Conservation (phyloP, 345 rosid species). For the Firmiana major region DNA sequence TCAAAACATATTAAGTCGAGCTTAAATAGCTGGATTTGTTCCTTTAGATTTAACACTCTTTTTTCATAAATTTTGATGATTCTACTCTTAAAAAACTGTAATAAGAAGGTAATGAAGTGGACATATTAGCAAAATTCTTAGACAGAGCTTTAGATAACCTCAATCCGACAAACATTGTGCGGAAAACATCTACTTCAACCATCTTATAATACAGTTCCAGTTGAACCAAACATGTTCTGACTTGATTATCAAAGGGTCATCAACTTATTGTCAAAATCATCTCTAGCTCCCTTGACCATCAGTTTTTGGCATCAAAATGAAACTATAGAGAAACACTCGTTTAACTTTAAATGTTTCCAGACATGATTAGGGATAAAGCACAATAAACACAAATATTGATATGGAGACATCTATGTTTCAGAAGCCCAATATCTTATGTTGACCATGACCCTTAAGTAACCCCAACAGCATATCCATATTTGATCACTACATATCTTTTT, state of each 20-base stretch:
- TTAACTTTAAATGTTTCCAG: not conserved
- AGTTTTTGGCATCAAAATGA: not conserved
- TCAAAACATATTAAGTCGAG: too few species aligned
- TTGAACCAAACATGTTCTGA: not conserved
- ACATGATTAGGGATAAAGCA: not conserved
- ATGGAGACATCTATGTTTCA: not conserved
- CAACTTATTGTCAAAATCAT: not conserved
- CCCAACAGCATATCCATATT: not conserved
- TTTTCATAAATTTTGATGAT: not conserved
- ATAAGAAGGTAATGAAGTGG: not conserved
- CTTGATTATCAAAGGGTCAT: not conserved
- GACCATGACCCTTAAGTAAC: not conserved
- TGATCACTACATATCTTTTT: not conserved
- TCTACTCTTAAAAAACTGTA: not conserved
- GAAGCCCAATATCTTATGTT: not conserved
- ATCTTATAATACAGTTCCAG: not conserved
- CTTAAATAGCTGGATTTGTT: too few species aligned
- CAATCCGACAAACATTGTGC: not conserved
- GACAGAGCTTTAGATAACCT: not conserved
- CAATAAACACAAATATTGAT: not conserved
- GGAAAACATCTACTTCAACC: too few species aligned
- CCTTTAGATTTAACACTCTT: too few species aligned
- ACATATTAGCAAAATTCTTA: not conserved
- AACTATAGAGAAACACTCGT: not conserved
- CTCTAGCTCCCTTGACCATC: not conserved